phyloP scores from a whole-genome alignment of 345 rosid species.

The Heritiera littoralis region DNA sequence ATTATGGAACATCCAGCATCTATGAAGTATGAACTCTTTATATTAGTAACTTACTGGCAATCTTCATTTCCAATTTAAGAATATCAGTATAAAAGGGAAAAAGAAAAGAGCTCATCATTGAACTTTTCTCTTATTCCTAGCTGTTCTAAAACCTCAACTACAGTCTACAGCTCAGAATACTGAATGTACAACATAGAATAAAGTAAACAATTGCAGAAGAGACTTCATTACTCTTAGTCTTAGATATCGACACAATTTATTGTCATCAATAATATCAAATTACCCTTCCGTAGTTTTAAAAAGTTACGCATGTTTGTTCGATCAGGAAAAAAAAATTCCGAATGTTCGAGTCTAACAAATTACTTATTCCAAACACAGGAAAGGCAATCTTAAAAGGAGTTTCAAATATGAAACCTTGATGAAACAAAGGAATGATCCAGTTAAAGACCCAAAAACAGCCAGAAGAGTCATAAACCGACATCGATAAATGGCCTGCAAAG shows the following conservation, averaged over 20 bases:
- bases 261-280: background rate
- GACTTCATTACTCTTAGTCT: background rate
- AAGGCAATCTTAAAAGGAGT: background rate
- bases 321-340: too few relatives aligned
- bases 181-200: background rate
- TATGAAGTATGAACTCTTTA: background rate
- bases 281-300: background rate
- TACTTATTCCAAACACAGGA: background rate
- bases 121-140: background rate
- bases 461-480: constrained; percentile 77
- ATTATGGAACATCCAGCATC: background rate
- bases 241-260: background rate
- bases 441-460: constrained; percentile 71
- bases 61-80: background rate
- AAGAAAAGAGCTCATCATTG: background rate
- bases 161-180: background rate
- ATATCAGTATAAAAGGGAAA: background rate
- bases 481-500: constrained; percentile 48
- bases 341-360: too few relatives aligned
- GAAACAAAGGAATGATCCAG: constrained; percentile 78
- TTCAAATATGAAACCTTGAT: constrained; percentile 49
- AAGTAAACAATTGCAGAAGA: background rate
- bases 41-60: background rate
- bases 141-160: background rate
- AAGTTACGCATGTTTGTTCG: background rate